phyloP scores from a whole-genome alignment of 2,329 filamentous ascomycete species.

The Nemania diffusa region DNA sequence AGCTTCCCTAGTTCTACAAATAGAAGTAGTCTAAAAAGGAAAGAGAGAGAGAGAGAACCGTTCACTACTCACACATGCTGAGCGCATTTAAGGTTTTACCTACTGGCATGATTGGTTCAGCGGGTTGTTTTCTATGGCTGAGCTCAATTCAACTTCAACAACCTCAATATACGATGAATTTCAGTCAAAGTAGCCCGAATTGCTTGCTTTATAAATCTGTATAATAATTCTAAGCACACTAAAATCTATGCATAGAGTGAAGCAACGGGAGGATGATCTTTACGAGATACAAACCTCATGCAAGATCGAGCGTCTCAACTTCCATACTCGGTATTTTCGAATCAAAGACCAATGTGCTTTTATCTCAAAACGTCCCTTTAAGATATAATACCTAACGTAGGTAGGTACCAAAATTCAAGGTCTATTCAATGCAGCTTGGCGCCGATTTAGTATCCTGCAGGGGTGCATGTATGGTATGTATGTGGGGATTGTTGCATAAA shows the following conservation, averaged over 20 bases:
- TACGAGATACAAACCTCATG: neutral
- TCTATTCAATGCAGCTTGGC: no score
- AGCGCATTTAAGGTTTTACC: no score
- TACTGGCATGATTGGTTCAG: no score
- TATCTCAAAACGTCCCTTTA: no score
- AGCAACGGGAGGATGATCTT: neutral
- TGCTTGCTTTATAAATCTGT: neutral
- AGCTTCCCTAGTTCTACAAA: no score
- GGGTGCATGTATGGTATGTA: no score
- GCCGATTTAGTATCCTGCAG: neutral
- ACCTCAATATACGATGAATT: neutral
- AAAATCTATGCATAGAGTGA: neutral
- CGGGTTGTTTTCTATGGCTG: neutral
- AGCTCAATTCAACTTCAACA: neutral
- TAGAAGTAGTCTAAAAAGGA: no score
- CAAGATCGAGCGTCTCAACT: neutral
- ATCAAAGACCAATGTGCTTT: neutral
- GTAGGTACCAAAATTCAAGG: no score
- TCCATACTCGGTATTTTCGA: neutral
- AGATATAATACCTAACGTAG: no score
- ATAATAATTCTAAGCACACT: neutral
- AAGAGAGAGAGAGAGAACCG: no score
- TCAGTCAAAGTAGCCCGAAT: no score
- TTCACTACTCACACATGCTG: no score
- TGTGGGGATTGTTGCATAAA: conserved; percentile 13